These are phyloP conservation scores for Nothomitra cinnamomea DNA, from an alignment of 2,329 filamentous ascomycete genomes.

Conservation along the genomic window DNA sequence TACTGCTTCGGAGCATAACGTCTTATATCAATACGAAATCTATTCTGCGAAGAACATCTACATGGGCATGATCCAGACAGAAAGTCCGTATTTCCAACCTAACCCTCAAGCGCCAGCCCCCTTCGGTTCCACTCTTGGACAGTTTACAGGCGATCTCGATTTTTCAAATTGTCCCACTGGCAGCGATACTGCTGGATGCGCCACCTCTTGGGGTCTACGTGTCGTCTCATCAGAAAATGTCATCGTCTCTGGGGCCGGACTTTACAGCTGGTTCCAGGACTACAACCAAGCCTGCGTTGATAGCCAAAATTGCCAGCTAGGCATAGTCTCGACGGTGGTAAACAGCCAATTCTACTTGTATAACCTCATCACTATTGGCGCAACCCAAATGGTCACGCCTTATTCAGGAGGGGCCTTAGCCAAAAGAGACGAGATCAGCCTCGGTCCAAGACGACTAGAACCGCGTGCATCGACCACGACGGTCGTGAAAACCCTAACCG, in stretches of 20 bases:
- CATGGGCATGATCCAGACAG: slow-evolving; percentile 33
- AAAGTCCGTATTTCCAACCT: slow-evolving; percentile 35
- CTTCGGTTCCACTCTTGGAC: slow-evolving; percentile 34
- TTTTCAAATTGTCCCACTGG: slow-evolving; percentile 38
- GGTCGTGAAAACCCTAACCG: too few relatives aligned
- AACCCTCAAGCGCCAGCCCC: slow-evolving; percentile 57
- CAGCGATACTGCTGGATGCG: slow-evolving; percentile 33
- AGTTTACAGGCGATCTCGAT: slow-evolving; percentile 46
- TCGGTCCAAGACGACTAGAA: too few relatives aligned
- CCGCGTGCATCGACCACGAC: too few relatives aligned
- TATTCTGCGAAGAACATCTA: slow-evolving; percentile 32
- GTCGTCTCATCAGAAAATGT: slow-evolving; percentile 21
- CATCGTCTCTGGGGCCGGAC: slow-evolving; percentile 10
- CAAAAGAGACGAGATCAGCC: too few relatives aligned
- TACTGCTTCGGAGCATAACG: slow-evolving; percentile 35
- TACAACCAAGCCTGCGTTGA: slow-evolving; percentile 54
- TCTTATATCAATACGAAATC: slow-evolving; percentile 36
- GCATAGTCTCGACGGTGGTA: slow-evolving; percentile 54
- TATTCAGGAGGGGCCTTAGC: too few relatives aligned
- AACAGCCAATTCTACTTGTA: too few relatives aligned
- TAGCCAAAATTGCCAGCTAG: slow-evolving; percentile 53
- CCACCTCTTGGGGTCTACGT: slow-evolving; percentile 63
- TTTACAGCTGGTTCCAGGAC: slow-evolving; percentile 36
- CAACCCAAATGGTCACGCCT: too few relatives aligned
- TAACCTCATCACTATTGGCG: too few relatives aligned